Evolutionary conservation across 176 grass and related monocot genomes (phyloP), one percentile per base, ranked within the genome.

Genomic region (Phyllostachys edulis): DNA sequence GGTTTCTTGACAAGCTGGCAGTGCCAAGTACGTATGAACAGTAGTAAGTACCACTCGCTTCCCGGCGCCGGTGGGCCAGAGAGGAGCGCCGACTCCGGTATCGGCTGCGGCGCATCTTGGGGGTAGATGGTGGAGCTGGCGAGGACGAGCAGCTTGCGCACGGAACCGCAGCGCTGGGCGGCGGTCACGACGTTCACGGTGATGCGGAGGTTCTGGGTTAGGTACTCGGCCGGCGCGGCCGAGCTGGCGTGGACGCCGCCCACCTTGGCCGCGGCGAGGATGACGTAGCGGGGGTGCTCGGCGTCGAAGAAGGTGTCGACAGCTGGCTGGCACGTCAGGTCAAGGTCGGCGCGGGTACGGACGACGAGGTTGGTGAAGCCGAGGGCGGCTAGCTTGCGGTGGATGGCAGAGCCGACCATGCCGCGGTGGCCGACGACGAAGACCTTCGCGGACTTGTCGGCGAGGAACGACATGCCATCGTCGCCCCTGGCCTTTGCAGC

Each of bases 71-170:
- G 89, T 0, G 88, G 89, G 20, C 92, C 92, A 52, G 83, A 34
- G 12, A 94, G 89, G 32, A 94, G 83, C 1, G 88, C 82, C 27
- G 79, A 80, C 74, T 94, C 89, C 5, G 69, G 74, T 5, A 84
- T 94, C 3, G 89, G 89, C 83, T 94, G 89, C 2, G 85, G 80
- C 34, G 92, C 69, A 75, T 84, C 55, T 9, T 62, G 32, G 1
- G 92, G 69, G 68, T 94, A 94, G 44, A 94, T 42, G 79, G 69
- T 83, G 39, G 88, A 88, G 67, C 78, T 80, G 32, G 85, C 88
- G 11, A 94, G 78, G 82, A 63, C 65, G 50, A 94, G 88, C 4
- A 94, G 82, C 86, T 88, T 90, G 44, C 79, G 78, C 3, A 94
- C 85, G 18, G 72, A 26, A 61, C 89, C 86, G 67, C 73, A 86